Percentiles rank a stretch among this genome's conserved stretches.
Conservation (phyloP, 2,329 filamentous ascomycete species). For the Exophiala sp. region DNA sequence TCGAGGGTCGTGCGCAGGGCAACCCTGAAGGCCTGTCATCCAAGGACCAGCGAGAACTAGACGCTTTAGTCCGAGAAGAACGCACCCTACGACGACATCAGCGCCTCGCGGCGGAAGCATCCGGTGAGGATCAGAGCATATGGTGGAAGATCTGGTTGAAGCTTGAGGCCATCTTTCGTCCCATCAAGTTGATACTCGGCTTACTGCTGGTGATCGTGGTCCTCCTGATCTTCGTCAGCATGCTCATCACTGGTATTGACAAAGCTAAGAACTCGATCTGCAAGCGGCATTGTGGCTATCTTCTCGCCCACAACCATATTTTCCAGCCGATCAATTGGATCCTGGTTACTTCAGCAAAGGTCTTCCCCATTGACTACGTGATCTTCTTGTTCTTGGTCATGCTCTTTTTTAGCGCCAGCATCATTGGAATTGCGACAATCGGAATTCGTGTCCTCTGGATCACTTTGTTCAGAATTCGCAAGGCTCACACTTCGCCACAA, state of each 20-base stretch:
- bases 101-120: constrained; percentile 74
- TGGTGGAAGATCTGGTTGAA: constrained; percentile 72
- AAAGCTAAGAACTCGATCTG: constrained; percentile 94
- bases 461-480: constrained; percentile 82
- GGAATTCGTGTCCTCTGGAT: constrained; percentile 97
- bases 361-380: constrained; percentile 88
- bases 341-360: constrained; percentile 69
- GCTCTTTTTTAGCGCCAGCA: constrained; percentile 80
- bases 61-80: constrained; percentile 81
- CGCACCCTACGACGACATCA: constrained; percentile 85
- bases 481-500: constrained; percentile 82
- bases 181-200: constrained; percentile 81
- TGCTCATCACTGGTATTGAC: constrained; percentile 93
- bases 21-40: constrained; percentile 67
- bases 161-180: constrained; percentile 72
- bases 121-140: constrained; percentile 53
- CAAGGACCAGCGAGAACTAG: constrained; percentile 83
- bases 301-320: constrained; percentile 78
- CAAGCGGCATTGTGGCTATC: constrained; percentile 84
- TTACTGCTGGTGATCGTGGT: constrained; percentile 68
- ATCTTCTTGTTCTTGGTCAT: constrained; percentile 79
- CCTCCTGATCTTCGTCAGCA: constrained; percentile 75
- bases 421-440: constrained; percentile 76
- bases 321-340: constrained; percentile 95
- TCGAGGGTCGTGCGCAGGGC: constrained; percentile 78